Evolutionary conservation across 352 stramenopile genomes (phyloP).

Genomic region (Pythium aquatile): DNA sequence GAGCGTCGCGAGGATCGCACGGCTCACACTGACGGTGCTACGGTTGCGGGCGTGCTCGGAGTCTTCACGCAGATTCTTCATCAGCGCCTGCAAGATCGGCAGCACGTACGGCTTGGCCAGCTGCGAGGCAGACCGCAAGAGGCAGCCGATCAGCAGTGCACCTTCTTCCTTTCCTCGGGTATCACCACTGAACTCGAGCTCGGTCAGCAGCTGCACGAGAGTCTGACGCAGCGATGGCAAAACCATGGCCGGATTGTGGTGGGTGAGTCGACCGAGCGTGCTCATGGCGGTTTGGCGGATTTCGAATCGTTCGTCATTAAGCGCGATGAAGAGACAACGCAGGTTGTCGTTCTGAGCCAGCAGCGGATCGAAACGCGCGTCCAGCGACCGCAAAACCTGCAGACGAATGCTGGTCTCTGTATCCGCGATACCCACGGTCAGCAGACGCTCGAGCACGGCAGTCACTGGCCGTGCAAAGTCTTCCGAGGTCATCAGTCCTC

Average conservation of each 20-base stretch:
- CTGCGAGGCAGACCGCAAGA: conserved; percentile 73
- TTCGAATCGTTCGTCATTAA: conserved; percentile 87
- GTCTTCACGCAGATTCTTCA: conserved; percentile 87
- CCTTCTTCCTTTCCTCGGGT: conserved; percentile 82
- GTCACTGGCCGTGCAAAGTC: conserved; percentile 74
- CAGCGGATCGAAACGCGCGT: conserved; percentile 79
- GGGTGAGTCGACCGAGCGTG: conserved; percentile 79
- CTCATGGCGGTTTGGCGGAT: conserved; percentile 89
- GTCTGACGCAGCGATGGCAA: conserved; percentile 83
- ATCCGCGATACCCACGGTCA: conserved; percentile 86
- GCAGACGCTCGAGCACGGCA: conserved; percentile 71
- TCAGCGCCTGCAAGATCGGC: conserved; percentile 79
- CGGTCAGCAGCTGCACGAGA: conserved; percentile 80
- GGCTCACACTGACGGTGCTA: conserved; percentile 80
- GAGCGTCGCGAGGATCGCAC: conserved; percentile 81
- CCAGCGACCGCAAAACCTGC: conserved; percentile 75
- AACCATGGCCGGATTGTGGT: conserved; percentile 81
- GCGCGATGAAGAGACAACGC: conserved; percentile 81
- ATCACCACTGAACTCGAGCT: conserved; percentile 85
- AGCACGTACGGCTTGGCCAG: conserved; percentile 84
- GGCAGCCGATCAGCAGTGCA: conserved; percentile 73
- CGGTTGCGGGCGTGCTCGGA: conserved; percentile 69
- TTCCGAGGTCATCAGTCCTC: conserved; percentile 55
- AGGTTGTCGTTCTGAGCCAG: conserved; percentile 83
- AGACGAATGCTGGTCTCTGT: conserved; percentile 83